Evolutionary conservation across 1,284 basidiomycete species (phyloP), one percentile per base, ranked within the genome.

Genomic region (Trametes hirsuta): DNA sequence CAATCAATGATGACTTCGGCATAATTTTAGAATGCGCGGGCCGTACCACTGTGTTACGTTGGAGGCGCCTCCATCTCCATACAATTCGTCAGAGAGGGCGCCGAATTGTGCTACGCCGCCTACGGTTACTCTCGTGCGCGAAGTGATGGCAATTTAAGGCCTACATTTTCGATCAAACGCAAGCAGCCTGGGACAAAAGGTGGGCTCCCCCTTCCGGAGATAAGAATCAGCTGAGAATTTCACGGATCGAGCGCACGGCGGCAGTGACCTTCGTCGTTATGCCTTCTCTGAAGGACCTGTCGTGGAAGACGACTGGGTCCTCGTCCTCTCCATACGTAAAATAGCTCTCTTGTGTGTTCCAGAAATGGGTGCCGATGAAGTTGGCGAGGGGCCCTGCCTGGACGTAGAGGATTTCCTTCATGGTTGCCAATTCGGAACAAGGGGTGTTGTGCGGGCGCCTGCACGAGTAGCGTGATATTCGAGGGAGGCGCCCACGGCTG

Each of bases 351-450:
- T 91, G 89, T 0, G 88, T 82, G 69, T 92, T 92, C 88, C 89
- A 93, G 68, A 90, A 92, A 69, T 93, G 91, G 0, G 88, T 84
- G 51, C 88, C 89, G 22, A 82, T 74, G 69, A 86, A 83, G 69
- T 92, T 92, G 18, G 90, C 80, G 48, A 83, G 67, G 35, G 78
- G 74, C 46, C 90, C 90, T 0, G 87, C 87, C 72, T 92, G 90
- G 53, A 93, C 77, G 70, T 93, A 87, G 61, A 93, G 74, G 64
- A 92, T 90, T 69, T 93, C 91, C 68, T 80, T 84, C 90, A 92
- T 91, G 54, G 46, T 59, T 44, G 47, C 44, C 53, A 44, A 37
- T 42, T 35, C 18, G 37, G 47, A 34, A 11, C 44, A 42, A 36
- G 42, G 39, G 40, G 41, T 18, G 37, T 21, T 6, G 49, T 39